Evolutionary conservation across 2,329 filamentous ascomycete species (phyloP).

Genomic region (Chalara sp.): DNA sequence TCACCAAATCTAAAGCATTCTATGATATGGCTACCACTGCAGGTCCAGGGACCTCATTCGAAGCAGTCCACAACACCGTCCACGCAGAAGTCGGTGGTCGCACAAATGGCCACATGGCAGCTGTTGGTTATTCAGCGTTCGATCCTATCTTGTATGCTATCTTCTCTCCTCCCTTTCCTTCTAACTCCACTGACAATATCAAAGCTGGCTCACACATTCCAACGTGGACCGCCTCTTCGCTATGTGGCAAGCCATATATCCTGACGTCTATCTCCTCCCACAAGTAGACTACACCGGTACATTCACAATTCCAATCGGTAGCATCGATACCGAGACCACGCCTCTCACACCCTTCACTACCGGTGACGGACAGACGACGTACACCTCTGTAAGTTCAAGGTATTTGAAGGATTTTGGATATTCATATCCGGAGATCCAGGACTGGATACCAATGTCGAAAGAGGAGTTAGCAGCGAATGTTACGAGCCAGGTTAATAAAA

Average conservation of each 20-base stretch:
- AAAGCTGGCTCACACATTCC: constrained; percentile 43
- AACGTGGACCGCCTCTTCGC: constrained; percentile 57
- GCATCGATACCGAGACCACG: constrained; percentile 22
- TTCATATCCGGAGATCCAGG: constrained; percentile 26
- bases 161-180: neutral
- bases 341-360: constrained; percentile 18
- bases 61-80: constrained; percentile 37
- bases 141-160: constrained; percentile 39
- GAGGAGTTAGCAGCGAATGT: constrained; percentile 52
- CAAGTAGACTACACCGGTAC: constrained; percentile 26
- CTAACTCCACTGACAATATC: neutral
- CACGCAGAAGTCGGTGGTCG: constrained; percentile 34
- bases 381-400: constrained; percentile 12
- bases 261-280: constrained; percentile 22
- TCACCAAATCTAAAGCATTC: constrained; percentile 26
- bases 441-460: constrained; percentile 41
- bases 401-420: constrained; percentile 17
- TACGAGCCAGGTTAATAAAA: constrained; percentile 48
- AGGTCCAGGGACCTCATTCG: constrained; percentile 34
- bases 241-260: constrained; percentile 40
- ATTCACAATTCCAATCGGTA: constrained; percentile 20
- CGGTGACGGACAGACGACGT: constrained; percentile 21
- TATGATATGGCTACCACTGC: constrained; percentile 27
- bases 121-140: constrained; percentile 36
- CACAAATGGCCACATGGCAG: constrained; percentile 31